Evolutionary conservation across 495 filamentous ascomycete species (phyloP), one percentile per base, ranked within the genome.

Genomic region (Astrothelium subdiscretum): DNA sequence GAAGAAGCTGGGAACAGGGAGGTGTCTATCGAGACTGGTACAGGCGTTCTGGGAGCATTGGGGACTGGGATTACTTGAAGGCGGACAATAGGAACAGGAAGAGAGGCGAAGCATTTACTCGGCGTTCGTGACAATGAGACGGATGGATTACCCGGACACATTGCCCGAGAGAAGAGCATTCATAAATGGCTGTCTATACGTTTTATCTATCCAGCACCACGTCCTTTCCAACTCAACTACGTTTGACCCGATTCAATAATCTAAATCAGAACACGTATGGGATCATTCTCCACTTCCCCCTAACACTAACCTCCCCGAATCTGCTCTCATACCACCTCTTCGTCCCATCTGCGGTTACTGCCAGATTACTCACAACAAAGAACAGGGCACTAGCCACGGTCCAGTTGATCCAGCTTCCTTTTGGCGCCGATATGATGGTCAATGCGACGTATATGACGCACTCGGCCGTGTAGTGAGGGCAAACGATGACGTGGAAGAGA

Each of bases 381-480:
- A 82, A 59, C 48, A 87, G 58, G 10, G 81, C 89, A 32, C 83
- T 78, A 27, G 85, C 65, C 57, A 97, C 68, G 1, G 92, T 95
- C 68, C 77, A 82, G 73, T 97, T 97, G 31, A 89, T 68, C 62
- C 80, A 63, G 58, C 76, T 68, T 10, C 80, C 82, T 4, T 67
- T 62, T 0, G 91, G 92, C 3, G 91, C 90, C 42, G 86, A 86
- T 15, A 88, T 68, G 26, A 95, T 68, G 1, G 90, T 81, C 63
- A 97, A 72, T n/a, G 85, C 83, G 31, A 91, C 65, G 69, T 97
- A 97, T 62, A 96, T 83, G 2, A 88, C 57, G 68, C 90, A 91
- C 71, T 97, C 95, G 54, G 87, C 87, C 0, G 86, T 86, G 72
- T 97, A 98, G 75, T 97, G 94, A n/a, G 95, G 91, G 64, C 86